Evolutionary conservation across 768 basidiomycete genomes (phyloP), one percentile per base, ranked within the genome.

Genomic region (Pleurotus tuber-regium): DNA sequence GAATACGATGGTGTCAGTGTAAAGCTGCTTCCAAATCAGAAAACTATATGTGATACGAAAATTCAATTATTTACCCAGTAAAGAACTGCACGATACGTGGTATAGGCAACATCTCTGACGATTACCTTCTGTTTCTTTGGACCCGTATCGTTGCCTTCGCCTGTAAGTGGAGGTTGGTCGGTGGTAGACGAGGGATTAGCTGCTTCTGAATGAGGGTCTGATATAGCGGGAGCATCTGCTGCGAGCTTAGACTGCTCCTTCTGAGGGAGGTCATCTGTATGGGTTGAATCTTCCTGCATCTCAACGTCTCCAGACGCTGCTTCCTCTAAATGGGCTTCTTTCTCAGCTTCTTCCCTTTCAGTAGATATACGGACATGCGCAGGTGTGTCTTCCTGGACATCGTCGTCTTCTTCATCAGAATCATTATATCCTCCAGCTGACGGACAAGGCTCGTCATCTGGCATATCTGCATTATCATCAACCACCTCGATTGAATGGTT

Each of bases 1-100:
- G 57, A 94, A 94, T 24, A 84, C 77, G 56, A 94, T 87, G 23
- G 77, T 78, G 59, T 92, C 89, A 12, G 92, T 94, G 63, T 94
- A 95, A 21, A 94, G 71, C 91, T 92, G 57, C 3, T 11, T 5
- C 18, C 38, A 58, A 52, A 26, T 4, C n/a, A 23, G 31, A 35
- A 6, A 35, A 11, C 48, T 31, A 52, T 49, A 50, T 28, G 3
- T 2, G n/a, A 8, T 2, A 19, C n/a, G 29, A 16, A 36, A 33
- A 50, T 16, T 9, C 18, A 21, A 24, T 40, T 8, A 64, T 79
- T 67, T 59, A 90, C 90, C 66, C 91, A 94, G 68, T 91, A 92
- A 10, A 94, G 70, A 23, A 77, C 66, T 4, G 74, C 72, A 49
- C 63, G 66, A 43, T 77, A 78, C 0, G 76, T 74, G 4, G 67